Evolutionary conservation across 768 basidiomycete species (phyloP).

Genomic region (Cubamyces sp.): DNA sequence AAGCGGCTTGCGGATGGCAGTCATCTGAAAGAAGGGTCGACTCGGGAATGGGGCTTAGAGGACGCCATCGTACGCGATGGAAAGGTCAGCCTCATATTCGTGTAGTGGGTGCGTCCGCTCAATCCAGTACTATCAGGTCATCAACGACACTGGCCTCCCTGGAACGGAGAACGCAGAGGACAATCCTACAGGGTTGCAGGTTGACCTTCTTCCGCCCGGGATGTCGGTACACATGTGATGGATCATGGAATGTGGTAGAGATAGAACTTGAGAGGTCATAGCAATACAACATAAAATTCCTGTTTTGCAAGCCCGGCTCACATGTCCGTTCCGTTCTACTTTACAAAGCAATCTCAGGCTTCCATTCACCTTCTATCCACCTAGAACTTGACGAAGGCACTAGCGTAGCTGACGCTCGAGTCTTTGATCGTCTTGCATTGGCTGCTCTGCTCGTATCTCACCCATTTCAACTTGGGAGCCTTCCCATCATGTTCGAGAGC

Average conservation of each 20-base stretch:
- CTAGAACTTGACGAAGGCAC: constrained; percentile 76
- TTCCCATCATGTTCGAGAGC: constrained; percentile 50
- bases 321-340: no score
- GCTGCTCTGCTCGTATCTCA: constrained; percentile 93
- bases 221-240: constrained; percentile 1
- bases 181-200: constrained; percentile 58
- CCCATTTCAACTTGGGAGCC: constrained; percentile 66
- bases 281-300: not conserved
- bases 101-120: not conserved
- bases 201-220: constrained; percentile 19
- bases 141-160: constrained; percentile 71
- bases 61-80: constrained; percentile 66
- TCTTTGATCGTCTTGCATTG: constrained; percentile 67
- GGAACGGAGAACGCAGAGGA: constrained; percentile 65
- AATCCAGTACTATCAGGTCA: constrained; percentile 48
- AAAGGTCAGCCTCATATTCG: constrained; percentile 46
- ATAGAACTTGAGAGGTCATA: no score
- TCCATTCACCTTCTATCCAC: not conserved
- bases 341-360: no score
- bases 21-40: constrained; percentile 60
- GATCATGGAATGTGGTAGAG: no score
- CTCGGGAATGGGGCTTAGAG: constrained; percentile 83
- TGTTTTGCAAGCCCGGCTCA: no score
- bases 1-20: constrained; percentile 54
- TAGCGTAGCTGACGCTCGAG: constrained; percentile 96